Base-by-base conservation (phyloP, 192 early-diverging fungal genomes). In the Powellomyces hirtus region DNA sequence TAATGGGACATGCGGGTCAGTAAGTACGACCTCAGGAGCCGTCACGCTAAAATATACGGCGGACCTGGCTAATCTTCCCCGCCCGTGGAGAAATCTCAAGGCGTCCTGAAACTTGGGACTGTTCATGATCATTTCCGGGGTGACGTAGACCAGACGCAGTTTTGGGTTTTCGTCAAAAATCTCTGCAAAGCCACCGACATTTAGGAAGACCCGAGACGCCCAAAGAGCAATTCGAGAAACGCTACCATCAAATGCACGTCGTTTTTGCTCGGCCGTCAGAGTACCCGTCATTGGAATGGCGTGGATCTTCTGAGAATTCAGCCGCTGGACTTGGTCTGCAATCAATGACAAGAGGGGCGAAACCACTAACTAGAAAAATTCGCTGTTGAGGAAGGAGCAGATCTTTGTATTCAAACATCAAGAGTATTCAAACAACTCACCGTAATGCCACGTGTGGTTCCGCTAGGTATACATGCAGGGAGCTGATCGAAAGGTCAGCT, bases 321-420 rank as follows among this genome's bases (percentile, higher is more conserved):
- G 80, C n/a, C 86, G 79, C 27, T 74, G 71, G 1, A 96, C 92
- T 76, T 99, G 97, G 71, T 99, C 97, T 61, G 94, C 87, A 77
- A 99, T 98, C 37, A 99, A 79, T n/a, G 94, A 95, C 20, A 99
- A 75, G 26, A 99, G 79, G 1, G 97, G 97, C 7, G 94, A 96
- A 6, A 99, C 84, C 1, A 99, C 95, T 22, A 83, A 31, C 75
- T 77, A 57, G 24, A 27, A 36, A 1, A 30, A 8, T 18, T 6
- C 38, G 38, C 18, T 45, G 0, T 8, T 30, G 20, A 57, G 34
- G 26, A 5, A 36, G n/a, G 16, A 26, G 44, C 16, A 76, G 29
- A 55, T 30, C 20, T 50, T 0, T 57, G 27, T 22, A 34, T 22
- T 63, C 38, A 16, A 76, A 62, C 6, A 30, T n/a, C 20, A 8